These are phyloP conservation scores for Suaeda aralocaspica DNA, from an alignment of 148 eudicot species.

Conservation along the genomic window DNA sequence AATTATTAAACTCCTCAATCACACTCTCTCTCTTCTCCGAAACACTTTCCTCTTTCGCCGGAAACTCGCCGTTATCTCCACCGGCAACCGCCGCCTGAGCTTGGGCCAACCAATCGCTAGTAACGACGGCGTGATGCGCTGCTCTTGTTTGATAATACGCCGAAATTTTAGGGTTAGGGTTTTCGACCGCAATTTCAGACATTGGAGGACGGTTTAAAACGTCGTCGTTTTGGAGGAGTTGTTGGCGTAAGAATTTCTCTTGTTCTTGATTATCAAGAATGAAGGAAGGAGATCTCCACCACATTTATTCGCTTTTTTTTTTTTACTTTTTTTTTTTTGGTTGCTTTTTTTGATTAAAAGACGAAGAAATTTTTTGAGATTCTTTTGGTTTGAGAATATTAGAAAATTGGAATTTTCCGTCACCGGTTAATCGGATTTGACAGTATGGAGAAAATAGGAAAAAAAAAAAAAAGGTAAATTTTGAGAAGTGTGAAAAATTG, in stretches of 20 bases:
- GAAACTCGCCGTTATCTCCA: conserved; percentile 20
- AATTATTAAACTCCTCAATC: conserved; percentile 74
- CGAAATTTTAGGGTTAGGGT: conserved; percentile 63
- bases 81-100: conserved; percentile 72
- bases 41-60: conserved; percentile 12
- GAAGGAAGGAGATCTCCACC: conserved; percentile 84
- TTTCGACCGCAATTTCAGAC: conserved; percentile 43
- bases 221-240: conserved; percentile 37
- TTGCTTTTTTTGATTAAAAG: background rate
- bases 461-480: too few relatives aligned
- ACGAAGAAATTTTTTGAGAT: background rate
- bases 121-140: conserved; percentile 86
- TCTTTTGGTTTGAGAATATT: background rate
- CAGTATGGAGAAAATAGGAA: background rate
- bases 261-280: conserved; percentile 55
- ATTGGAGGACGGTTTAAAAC: conserved; percentile 34
- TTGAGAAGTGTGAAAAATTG: background rate
- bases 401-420: background rate
- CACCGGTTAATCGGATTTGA: background rate
- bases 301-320: conserved; percentile 38
- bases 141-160: conserved; percentile 87
- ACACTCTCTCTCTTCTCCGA: conserved; percentile 49
- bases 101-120: conserved; percentile 91
- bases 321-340: background rate
- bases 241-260: conserved; percentile 15